These are phyloP conservation scores for Xylariales sp. DNA, from an alignment of 2,329 filamentous ascomycete genomes.

Conservation along the genomic window DNA sequence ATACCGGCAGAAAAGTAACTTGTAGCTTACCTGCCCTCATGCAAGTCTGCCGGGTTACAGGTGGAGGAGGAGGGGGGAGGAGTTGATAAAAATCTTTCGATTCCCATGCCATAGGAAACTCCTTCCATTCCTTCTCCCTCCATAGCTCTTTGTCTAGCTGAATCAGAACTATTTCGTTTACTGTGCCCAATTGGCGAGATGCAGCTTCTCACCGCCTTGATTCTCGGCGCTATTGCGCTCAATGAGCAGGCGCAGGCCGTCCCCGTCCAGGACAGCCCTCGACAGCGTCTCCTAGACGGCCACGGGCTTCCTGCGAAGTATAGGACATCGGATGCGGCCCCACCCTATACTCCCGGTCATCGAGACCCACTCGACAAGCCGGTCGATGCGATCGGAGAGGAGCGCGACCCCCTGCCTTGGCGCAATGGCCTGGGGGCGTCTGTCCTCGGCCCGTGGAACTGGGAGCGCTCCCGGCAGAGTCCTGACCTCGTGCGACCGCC, in stretches of 20 bases:
- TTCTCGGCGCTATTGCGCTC: slow-evolving; percentile 19
- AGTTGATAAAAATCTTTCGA: too few relatives aligned
- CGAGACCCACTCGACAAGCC: slow-evolving; percentile 59
- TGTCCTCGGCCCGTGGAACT: slow-evolving; percentile 67
- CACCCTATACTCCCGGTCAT: slow-evolving; percentile 56
- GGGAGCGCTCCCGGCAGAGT: slow-evolving; percentile 62
- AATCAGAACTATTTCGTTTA: too few relatives aligned
- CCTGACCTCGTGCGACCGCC: slow-evolving; percentile 70
- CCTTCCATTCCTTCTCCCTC: too few relatives aligned
- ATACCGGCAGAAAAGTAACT: too few relatives aligned
- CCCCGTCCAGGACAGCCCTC: slow-evolving; percentile 44
- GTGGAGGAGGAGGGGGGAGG: too few relatives aligned
- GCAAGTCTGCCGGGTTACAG: too few relatives aligned
- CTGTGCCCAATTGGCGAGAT: slow-evolving; percentile 15
- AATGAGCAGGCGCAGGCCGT: slow-evolving; percentile 19
- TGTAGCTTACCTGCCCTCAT: too few relatives aligned
- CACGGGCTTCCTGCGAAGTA: slow-evolving; percentile 40
- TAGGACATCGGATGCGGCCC: slow-evolving; percentile 27
- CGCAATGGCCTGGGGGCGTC: slow-evolving; percentile 61
- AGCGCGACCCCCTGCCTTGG: slow-evolving; percentile 61
- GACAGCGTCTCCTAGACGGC: slow-evolving; percentile 48
- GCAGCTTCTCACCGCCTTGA: slow-evolving; percentile 15
- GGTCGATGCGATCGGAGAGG: slow-evolving; percentile 55
- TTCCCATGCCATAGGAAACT: too few relatives aligned
- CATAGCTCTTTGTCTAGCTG: too few relatives aligned